These are phyloP conservation scores for Bjerkandera adusta DNA, from an alignment of 1,284 basidiomycete species.

Conservation along the genomic window DNA sequence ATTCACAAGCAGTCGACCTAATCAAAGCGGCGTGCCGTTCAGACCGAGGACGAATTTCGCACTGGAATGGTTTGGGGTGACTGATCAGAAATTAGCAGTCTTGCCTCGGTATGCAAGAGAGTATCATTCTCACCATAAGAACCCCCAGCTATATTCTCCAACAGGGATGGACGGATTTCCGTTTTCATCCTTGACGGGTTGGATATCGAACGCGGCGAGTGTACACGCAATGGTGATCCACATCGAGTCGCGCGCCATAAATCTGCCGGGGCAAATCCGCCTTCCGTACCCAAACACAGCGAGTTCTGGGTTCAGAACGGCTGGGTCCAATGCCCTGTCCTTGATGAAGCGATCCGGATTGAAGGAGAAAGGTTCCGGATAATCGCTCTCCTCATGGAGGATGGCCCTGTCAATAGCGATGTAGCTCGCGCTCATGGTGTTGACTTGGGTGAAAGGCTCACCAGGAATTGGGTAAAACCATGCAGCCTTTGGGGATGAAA, in stretches of 20 bases:
- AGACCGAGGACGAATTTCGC: slow-evolving; percentile 1
- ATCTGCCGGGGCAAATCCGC: slow-evolving; percentile 6
- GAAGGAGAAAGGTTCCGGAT: slow-evolving; percentile 19
- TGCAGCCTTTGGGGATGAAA: slow-evolving; percentile 22
- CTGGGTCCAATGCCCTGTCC: slow-evolving; percentile 2
- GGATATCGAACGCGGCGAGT: slow-evolving; percentile 36
- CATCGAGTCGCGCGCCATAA: slow-evolving; percentile 4
- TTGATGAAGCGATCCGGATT: slow-evolving; percentile 21
- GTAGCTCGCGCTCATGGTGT: not conserved
- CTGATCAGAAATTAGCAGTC: not conserved
- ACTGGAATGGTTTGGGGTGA: slow-evolving; percentile 3
- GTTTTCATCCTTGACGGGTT: slow-evolving; percentile 33
- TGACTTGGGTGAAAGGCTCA: slow-evolving; percentile 1
- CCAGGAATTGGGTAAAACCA: slow-evolving; percentile 21
- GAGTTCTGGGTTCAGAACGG: slow-evolving; percentile 1
- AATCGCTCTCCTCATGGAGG: slow-evolving; percentile 18
- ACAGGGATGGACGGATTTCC: slow-evolving; percentile 21
- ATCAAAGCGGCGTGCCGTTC: slow-evolving; percentile 1
- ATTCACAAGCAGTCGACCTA: no score
- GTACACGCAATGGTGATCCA: slow-evolving; percentile 31
- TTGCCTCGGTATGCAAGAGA: not conserved
- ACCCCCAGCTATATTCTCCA: slow-evolving; percentile 2
- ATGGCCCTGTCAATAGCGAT: slow-evolving; percentile 13
- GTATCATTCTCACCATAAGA: not conserved
- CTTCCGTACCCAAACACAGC: slow-evolving; percentile 11